A percentile compares a stretch with the other conserved stretches of the same genome.
Conservation (phyloP, 495 filamentous ascomycete species). For the Chaetomidium leptoderma region DNA sequence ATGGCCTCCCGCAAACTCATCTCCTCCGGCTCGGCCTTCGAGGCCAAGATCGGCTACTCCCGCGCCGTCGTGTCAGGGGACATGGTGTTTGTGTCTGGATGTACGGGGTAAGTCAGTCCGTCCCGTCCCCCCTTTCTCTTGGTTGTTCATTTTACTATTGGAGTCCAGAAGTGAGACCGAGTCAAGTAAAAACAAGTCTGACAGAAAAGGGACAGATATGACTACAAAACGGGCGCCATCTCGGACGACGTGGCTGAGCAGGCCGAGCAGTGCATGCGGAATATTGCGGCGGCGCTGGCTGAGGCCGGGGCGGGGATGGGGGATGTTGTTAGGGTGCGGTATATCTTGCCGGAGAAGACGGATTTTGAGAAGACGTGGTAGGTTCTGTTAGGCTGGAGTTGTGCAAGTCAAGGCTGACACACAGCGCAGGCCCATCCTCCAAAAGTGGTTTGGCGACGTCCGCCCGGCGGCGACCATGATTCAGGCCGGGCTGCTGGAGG, state of each 20-base stretch:
- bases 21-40: constrained; percentile 39
- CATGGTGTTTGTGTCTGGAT: constrained; percentile 40
- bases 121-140: background rate
- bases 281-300: constrained; percentile 32
- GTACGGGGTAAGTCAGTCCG: constrained; percentile 32
- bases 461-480: constrained; percentile 43
- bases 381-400: background rate
- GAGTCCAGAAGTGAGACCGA: too few relatives aligned
- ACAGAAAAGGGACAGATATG: constrained; percentile 31
- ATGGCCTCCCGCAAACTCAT: constrained; percentile 31
- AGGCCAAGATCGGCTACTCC: constrained; percentile 42
- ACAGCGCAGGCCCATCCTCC: constrained; percentile 30
- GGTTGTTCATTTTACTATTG: background rate
- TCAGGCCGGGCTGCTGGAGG: constrained; percentile 38
- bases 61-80: constrained; percentile 38
- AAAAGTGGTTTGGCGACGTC: constrained; percentile 34
- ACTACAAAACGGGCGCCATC: constrained; percentile 35
- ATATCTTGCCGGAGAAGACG: constrained; percentile 35
- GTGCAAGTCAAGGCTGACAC: background rate
- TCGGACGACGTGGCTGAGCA: constrained; percentile 33
- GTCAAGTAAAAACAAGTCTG: too few relatives aligned
- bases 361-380: constrained; percentile 32
- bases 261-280: constrained; percentile 34
- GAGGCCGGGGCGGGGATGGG: constrained; percentile 29
- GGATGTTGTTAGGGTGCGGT: constrained; percentile 39